Base-by-base conservation (phyloP, 805 yeast genomes). In the Brettanomyces naardenensis region DNA sequence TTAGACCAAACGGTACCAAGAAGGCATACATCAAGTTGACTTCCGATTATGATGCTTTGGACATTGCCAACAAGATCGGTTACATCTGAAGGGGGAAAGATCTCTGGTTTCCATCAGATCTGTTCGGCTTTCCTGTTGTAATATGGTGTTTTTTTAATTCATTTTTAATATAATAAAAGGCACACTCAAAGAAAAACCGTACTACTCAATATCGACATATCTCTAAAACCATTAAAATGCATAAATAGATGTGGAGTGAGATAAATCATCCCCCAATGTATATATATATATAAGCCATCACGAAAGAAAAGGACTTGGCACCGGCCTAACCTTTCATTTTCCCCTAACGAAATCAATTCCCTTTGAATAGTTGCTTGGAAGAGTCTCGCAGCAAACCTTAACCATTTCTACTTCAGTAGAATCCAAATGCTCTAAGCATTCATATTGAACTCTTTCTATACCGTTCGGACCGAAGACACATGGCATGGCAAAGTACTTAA, bases 1-100 rank as follows among this genome's bases (percentile, higher is more conserved):
- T 92, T 65, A 87, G 95, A 77, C 97, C 98, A 69, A 89, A 92
- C 73, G 98, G 98, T 72, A 84, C 97, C 77, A 92, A 92, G 87
- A 92, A 92, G 82, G 98, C 98, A 67, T 92, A 83, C 80, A 90
- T 92, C 68, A 87, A 95, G 78, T 84, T 92, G 69, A 87, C 97
- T 65, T 90, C 95, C 68, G 98, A 92, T 73, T 84, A 80, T 79
- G 98, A 92, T 75, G 97, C 97, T 71, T 84, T 92, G 68, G 98
- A 92, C 71, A 88, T 92, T 71, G 98, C 98, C 69, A 89, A 89
- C 95, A 87, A 92, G 77, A 92, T 90, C 67, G 98, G 98, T 75
- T 89, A 88, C 94, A 82, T 90, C 71, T 90, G 78, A 84, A 35
- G 31, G 25, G 35, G 11, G 7, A n/a, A 10, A 15, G 9, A 10